Evolutionary conservation across 371 early-diverging fungal genomes (phyloP).

Genomic region (Mucor circinelloides): DNA sequence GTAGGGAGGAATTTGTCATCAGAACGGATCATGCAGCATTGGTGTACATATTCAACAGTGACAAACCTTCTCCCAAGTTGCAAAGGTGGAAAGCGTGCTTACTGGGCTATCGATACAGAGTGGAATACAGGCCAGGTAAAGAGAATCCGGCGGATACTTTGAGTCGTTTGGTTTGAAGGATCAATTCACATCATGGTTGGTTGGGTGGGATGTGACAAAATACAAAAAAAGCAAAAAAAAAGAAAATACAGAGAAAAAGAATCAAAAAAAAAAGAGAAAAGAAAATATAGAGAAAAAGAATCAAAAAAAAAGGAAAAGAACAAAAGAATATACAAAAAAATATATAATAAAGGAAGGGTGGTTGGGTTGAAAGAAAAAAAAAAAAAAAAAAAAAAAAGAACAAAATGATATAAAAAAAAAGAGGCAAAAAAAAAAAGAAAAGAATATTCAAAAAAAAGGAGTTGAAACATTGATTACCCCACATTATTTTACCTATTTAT

Average conservation of each 20-base stretch:
- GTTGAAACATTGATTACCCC: too few relatives aligned
- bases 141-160: conserved; percentile 36
- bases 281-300: too few relatives aligned
- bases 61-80: conserved; percentile 17
- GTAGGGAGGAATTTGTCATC: conserved; percentile 22
- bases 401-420: too few relatives aligned
- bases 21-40: conserved; percentile 39
- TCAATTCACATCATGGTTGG: neutral
- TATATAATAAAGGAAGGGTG: too few relatives aligned
- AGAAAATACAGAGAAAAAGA: neutral
- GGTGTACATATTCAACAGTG: conserved; percentile 9
- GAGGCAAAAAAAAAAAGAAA: too few relatives aligned
- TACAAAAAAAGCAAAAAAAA: neutral
- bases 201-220: neutral
- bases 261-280: neutral
- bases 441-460: too few relatives aligned
- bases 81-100: conserved; percentile 31
- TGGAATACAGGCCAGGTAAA: conserved; percentile 22
- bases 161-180: conserved; percentile 8
- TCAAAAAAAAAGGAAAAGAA: too few relatives aligned
- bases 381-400: too few relatives aligned
- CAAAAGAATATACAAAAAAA: too few relatives aligned
- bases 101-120: conserved; percentile 24
- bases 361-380: too few relatives aligned
- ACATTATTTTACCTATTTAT: too few relatives aligned